Base-by-base conservation (phyloP, 2,329 filamentous ascomycete species). In the Aulographum hederae region DNA sequence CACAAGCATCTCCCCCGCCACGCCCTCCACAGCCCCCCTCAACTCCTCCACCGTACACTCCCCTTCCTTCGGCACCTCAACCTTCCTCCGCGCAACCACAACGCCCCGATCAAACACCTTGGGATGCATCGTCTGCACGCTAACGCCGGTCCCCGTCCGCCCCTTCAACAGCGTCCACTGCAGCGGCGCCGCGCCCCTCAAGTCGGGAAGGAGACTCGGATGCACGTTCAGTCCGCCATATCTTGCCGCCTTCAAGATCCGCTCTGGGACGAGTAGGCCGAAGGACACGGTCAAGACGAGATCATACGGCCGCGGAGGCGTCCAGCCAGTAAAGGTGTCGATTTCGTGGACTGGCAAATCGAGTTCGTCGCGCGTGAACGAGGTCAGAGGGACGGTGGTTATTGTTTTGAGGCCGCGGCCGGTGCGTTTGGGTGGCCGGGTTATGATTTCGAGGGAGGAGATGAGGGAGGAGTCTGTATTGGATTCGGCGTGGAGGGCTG, bases 161-260 rank as follows among this genome's bases (percentile, higher is more conserved):
- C 64, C 57, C 18, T 65, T 56, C 11, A 95, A 61, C 21, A 95
- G 63, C n/a, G 80, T 72, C 51, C 85, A 78, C 39, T 92, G 78
- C 11, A 98, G 63, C 0, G 89, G 89, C 2, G 89, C 81, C 8
- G 89, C 69, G 2, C 89, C 89, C 35, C 78, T 74, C 36, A 93
- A 17, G 10, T 28, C 27, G 15, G 85, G 86, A 11, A 98, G 66
- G 18, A 94, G 56, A 1, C 86, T 95, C 1, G 89, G 89, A 46
- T 98, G 89, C 2, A 98, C 66, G 52, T 98, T 98, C 3, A 98
- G 57, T 0, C 89, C 89, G 27, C 85, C 85, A 54, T 91, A 93
- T 43, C 67, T 69, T 16, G 78, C 69, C 1, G 57, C 57, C 15
- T 58, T 58, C 15, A 98, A 60, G 12, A 95, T 70, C 4, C 81